phyloP scores from a whole-genome alignment of 2,329 filamentous ascomycete species.

The Fusarium fujikuroi region DNA sequence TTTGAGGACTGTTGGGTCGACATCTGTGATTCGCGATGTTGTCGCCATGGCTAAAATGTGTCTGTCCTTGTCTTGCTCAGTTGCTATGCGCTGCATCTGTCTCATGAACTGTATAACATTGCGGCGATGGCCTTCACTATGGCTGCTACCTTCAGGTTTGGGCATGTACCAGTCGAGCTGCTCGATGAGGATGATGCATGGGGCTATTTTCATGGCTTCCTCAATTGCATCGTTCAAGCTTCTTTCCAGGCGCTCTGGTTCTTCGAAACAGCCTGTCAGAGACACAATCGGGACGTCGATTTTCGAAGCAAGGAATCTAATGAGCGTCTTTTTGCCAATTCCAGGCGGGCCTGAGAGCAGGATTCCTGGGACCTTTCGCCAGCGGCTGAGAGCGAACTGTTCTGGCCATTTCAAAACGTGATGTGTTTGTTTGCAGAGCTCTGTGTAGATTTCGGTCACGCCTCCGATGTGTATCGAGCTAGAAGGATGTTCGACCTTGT shows the following conservation, averaged over 20 bases:
- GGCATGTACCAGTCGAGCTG: conserved; percentile 88
- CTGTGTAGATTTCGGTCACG: background rate
- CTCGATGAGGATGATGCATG: conserved; percentile 91
- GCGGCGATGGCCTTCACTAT: conserved; percentile 89
- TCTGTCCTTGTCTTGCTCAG: conserved; percentile 75
- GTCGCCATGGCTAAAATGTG: conserved; percentile 91
- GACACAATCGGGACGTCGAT: conserved; percentile 79
- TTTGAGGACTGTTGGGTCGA: conserved; percentile 81
- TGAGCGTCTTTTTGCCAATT: no score
- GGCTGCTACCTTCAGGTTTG: conserved; percentile 78
- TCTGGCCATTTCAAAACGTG: no score
- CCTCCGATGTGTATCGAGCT: conserved; percentile 45
- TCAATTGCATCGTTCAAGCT: conserved; percentile 63
- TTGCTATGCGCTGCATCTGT: conserved; percentile 84
- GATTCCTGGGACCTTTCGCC: no score
- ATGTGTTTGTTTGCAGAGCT: no score
- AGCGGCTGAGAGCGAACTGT: no score
- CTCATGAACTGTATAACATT: conserved; percentile 85
- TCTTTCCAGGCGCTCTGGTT: conserved; percentile 54
- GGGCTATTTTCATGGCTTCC: conserved; percentile 84
- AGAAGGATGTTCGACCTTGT: conserved; percentile 45
- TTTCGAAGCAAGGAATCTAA: conserved; percentile 46
- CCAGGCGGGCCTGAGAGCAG: no score
- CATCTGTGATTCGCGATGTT: conserved; percentile 86
- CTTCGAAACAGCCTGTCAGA: conserved; percentile 50